Evolutionary conservation across 257 asterid species (phyloP).

Genomic region (Petrea volubilis): DNA sequence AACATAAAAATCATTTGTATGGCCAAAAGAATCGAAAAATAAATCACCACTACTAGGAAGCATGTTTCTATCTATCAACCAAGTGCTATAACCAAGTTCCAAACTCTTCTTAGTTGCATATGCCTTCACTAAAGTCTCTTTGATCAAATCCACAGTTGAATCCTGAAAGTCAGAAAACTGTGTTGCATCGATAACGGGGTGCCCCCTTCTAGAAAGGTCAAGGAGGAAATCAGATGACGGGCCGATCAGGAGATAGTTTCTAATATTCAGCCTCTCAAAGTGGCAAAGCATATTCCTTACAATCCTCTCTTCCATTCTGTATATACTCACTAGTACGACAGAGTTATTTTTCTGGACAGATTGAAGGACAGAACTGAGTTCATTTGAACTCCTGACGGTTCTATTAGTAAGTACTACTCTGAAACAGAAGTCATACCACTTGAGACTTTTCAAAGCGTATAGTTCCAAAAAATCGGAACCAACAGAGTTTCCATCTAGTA

Average conservation of each 20-base stretch:
- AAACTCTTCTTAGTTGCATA: slow-evolving; percentile 52
- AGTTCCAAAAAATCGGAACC: slow-evolving; percentile 51
- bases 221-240: slow-evolving; percentile 47
- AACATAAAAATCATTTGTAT: slow-evolving; percentile 35
- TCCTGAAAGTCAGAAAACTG: slow-evolving; percentile 50
- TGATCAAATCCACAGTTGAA: slow-evolving; percentile 42
- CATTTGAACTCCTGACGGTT: slow-evolving; percentile 49
- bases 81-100: slow-evolving; percentile 61
- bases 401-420: slow-evolving; percentile 55
- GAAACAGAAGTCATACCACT: slow-evolving; percentile 93
- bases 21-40: slow-evolving; percentile 49
- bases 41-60: slow-evolving; percentile 54
- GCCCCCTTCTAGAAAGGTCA: slow-evolving; percentile 90
- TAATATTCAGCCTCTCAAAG: slow-evolving; percentile 64
- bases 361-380: slow-evolving; percentile 51
- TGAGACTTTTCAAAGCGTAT: slow-evolving; percentile 60
- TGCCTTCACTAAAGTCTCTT: slow-evolving; percentile 55
- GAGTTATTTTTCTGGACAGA: slow-evolving; percentile 56
- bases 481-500: slow-evolving; percentile 57
- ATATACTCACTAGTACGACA: slow-evolving; percentile 58
- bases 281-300: slow-evolving; percentile 82
- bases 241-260: slow-evolving; percentile 69
- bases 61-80: slow-evolving; percentile 63
- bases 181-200: slow-evolving; percentile 64
- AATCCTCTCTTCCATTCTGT: slow-evolving; percentile 48